phyloP scores from a whole-genome alignment of 768 basidiomycete genomes.

The Cystobasidium ongulense region DNA sequence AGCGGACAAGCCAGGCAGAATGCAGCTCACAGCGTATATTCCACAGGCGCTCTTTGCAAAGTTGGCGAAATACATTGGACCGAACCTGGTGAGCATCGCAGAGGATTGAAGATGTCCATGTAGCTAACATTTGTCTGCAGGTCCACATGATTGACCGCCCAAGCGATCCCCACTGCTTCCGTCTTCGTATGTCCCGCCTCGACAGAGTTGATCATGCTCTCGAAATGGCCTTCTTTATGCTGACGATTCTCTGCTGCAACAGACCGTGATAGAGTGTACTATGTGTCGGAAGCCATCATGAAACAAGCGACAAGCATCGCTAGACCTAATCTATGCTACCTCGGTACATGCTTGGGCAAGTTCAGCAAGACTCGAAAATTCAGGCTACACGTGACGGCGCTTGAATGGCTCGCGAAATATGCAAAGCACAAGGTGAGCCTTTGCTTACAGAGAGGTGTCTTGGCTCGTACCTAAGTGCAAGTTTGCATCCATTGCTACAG shows the following conservation, averaged over 20 bases:
- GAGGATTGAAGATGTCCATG: constrained; percentile 34
- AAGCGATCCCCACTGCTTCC: constrained; percentile 82
- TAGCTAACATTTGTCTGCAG: background rate
- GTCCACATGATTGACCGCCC: constrained; percentile 71
- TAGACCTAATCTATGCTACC: constrained; percentile 77
- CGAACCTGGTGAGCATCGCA: constrained; percentile 70
- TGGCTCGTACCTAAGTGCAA: background rate
- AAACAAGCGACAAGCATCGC: constrained; percentile 85
- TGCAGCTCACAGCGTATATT: background rate
- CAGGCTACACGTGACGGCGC: constrained; percentile 85
- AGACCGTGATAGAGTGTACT: constrained; percentile 84
- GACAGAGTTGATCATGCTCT: background rate
- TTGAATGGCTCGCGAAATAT: constrained; percentile 89
- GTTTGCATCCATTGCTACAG: constrained; percentile 47
- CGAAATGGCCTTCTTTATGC: background rate
- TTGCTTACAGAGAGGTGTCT: background rate
- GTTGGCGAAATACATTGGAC: constrained; percentile 95
- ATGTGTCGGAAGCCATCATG: constrained; percentile 91
- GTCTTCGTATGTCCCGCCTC: constrained; percentile 22
- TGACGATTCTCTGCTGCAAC: background rate
- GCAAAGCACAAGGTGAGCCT: constrained; percentile 85
- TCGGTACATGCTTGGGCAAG: constrained; percentile 96
- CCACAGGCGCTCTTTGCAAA: constrained; percentile 78
- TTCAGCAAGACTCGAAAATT: constrained; percentile 97
- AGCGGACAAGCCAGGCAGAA: background rate